Evolutionary conservation across 1,284 basidiomycete species (phyloP), one percentile per base, ranked within the genome.

Genomic region (Farysia itapuensis): DNA sequence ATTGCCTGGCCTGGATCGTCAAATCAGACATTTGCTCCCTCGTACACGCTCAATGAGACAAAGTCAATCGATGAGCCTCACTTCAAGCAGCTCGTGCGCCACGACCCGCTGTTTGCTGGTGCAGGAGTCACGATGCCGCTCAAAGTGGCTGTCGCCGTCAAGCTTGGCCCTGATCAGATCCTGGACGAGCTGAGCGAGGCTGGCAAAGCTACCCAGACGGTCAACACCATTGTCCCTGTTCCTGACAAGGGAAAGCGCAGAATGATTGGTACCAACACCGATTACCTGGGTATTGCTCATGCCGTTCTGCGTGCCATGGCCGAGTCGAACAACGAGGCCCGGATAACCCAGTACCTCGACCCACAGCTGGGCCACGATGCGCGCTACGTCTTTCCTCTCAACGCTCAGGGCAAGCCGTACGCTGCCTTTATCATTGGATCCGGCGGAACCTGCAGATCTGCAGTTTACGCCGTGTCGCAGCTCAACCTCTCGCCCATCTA

Each of bases 201-300:
- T 6, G 56, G 49, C 5, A 39, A 39, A 13, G 60, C 63, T 3
- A 67, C 61, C 11, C 41, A 47, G 34, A 61, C 64, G 15, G 63
- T 67, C 28, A 67, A 67, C 39, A 67, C 64, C 9, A 65, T 67
- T 50, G 53, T 67, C 26, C 44, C 64, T 2, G 22, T 26, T 14
- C 64, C 60, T 13, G 7, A 31, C 35, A 35, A 42, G 13, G 39
- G 41, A 5, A 37, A 40, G 24, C 23, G 60, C 2, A 53, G 39
- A 21, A 64, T 67, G 60, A 35, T 67, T 23, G 64, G 64, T 6
- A 67, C 64, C 37, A 67, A 67, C 38, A 67, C 64, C 4, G 64
- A 67, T 26, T 64, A 56, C 43, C 40, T 67, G 11, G 64, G 64
- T 13, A 60, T 67, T 25, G 31, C 51, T 1, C 63, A 65, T 22